phyloP scores from a whole-genome alignment of 192 early-diverging fungal genomes.

The Coemansia guatemalensis region DNA sequence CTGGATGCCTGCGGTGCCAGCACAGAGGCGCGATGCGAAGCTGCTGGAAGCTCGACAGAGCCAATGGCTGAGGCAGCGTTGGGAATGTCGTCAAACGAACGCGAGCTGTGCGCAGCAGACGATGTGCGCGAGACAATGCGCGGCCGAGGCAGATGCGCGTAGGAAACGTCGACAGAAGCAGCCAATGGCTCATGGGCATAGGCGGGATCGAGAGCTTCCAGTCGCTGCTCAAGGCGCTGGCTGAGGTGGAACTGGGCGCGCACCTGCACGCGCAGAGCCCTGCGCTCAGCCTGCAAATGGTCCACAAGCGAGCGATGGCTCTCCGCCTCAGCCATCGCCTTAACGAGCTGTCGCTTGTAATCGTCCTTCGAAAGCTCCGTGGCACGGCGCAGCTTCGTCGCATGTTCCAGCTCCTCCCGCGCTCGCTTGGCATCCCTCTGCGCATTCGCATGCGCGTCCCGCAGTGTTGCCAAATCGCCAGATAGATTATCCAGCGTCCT shows the following conservation, averaged over 20 bases:
- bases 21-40: not conserved
- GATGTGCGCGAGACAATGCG: slow-evolving; percentile 20
- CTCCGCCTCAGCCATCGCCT: slow-evolving; percentile 37
- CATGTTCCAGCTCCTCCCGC: slow-evolving; percentile 30
- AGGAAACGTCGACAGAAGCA: not conserved
- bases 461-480: slow-evolving; percentile 24
- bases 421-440: slow-evolving; percentile 23
- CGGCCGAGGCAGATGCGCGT: not conserved
- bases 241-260: slow-evolving; percentile 49
- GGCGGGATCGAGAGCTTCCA: slow-evolving; percentile 28
- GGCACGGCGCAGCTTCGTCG: slow-evolving; percentile 23
- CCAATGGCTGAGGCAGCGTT: not conserved
- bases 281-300: slow-evolving; percentile 47
- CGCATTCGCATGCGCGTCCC: slow-evolving; percentile 15
- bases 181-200: slow-evolving; percentile 14
- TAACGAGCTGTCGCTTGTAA: slow-evolving; percentile 44
- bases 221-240: slow-evolving; percentile 50
- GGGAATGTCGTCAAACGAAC: slow-evolving; percentile 23
- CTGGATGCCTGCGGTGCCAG: not conserved
- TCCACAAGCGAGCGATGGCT: slow-evolving; percentile 27
- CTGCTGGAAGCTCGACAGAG: not conserved
- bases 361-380: slow-evolving; percentile 54
- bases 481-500: slow-evolving; percentile 30
- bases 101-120: slow-evolving; percentile 42
- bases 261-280: slow-evolving; percentile 40